phyloP scores from a whole-genome alignment of 306 rosid genomes.

The Arachis hypogaea region DNA sequence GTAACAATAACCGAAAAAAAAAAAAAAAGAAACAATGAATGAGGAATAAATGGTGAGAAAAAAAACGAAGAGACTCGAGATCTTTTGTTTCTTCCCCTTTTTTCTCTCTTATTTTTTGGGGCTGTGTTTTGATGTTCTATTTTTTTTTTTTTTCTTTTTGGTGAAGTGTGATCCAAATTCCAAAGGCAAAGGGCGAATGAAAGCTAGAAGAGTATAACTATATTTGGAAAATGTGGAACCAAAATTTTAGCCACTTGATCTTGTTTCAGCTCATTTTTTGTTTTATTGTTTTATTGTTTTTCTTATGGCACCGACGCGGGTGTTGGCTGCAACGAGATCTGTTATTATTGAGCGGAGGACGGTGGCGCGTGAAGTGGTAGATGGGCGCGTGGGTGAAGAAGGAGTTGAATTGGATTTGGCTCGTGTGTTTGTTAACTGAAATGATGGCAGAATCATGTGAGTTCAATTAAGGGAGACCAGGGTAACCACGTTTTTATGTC shows the following conservation, averaged over 20 bases:
- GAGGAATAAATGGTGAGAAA: not conserved
- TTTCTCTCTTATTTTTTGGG: not conserved
- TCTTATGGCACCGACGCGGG: conserved; percentile 19
- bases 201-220: conserved; percentile 17
- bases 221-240: conserved; percentile 39
- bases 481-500: conserved; percentile 19
- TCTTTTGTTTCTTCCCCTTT: not conserved
- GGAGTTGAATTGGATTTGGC: conserved; percentile 3
- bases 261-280: not conserved
- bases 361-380: conserved; percentile 41
- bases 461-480: conserved; percentile 22
- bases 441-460: conserved; percentile 31
- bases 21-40: not conserved
- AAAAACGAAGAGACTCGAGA: not conserved
- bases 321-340: not conserved
- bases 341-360: conserved; percentile 5
- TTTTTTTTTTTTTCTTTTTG: not conserved
- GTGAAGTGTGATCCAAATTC: conserved; percentile 33
- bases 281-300: not conserved
- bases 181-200: not conserved
- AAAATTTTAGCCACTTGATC: conserved; percentile 41
- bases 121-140: not conserved
- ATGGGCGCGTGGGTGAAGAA: not conserved
- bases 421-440: not conserved
- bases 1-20: not conserved